These are phyloP conservation scores for Myochromella boudieri DNA, from an alignment of 768 basidiomycete genomes.

Conservation along the genomic window DNA sequence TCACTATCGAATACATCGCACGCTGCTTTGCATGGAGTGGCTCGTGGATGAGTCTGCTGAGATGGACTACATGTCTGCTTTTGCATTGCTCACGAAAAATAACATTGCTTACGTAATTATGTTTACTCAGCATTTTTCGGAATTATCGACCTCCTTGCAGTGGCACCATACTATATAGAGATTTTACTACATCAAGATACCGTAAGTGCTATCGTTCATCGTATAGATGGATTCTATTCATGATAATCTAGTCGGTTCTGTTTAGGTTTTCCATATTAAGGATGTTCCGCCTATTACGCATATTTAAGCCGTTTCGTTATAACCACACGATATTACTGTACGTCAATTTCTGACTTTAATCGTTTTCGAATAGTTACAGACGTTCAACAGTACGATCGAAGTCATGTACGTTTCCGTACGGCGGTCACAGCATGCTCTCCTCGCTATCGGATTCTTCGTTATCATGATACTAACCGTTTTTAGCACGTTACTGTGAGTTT, in stretches of 20 bases:
- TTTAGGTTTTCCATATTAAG: constrained; percentile 91
- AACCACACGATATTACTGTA: constrained; percentile 81
- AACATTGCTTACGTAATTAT: too few species aligned
- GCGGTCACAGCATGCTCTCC: constrained; percentile 81
- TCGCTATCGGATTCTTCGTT: constrained; percentile 88
- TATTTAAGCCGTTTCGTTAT: constrained; percentile 88
- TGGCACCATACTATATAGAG: constrained; percentile 89
- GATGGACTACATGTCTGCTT: constrained; percentile 67
- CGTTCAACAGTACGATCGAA: constrained; percentile 71
- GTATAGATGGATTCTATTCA: not conserved
- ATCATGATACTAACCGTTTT: constrained; percentile 85
- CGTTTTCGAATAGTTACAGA: constrained; percentile 2
- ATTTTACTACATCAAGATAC: constrained; percentile 83
- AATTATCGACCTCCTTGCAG: constrained; percentile 81
- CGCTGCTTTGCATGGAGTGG: constrained; percentile 76
- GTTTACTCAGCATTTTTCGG: constrained; percentile 70
- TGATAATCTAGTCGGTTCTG: constrained; percentile 59
- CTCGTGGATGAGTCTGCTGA: constrained; percentile 56
- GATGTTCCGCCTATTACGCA: constrained; percentile 85
- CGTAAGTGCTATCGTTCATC: constrained; percentile 39
- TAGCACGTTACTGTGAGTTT: constrained; percentile 74
- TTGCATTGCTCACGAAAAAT: constrained; percentile 14
- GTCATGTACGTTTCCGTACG: constrained; percentile 91
- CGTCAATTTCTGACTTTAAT: constrained; percentile 24
- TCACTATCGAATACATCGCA: constrained; percentile 82